Evolutionary conservation across 2,329 filamentous ascomycete species (phyloP).

Genomic region (Fusarium heterosporum): DNA sequence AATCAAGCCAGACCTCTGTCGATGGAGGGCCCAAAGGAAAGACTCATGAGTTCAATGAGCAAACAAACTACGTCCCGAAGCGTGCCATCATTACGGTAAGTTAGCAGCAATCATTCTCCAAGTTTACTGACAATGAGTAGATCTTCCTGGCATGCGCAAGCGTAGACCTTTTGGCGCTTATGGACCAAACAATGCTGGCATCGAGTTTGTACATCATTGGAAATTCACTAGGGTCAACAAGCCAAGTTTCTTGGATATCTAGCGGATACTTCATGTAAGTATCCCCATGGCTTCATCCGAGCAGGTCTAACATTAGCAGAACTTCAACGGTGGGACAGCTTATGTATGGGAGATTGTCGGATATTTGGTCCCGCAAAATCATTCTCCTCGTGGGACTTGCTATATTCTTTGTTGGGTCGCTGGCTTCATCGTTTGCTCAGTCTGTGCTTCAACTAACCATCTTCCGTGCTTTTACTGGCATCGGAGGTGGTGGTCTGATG

Average conservation of each 20-base stretch:
- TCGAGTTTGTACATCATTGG: constrained; percentile 66
- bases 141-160: constrained; percentile 68
- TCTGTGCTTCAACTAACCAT: constrained; percentile 56
- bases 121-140: constrained; percentile 46
- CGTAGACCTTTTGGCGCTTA: constrained; percentile 66
- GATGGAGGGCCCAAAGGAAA: constrained; percentile 31
- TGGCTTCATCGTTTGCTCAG: constrained; percentile 57
- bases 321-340: constrained; percentile 61
- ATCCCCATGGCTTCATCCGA: background rate
- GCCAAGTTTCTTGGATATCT: constrained; percentile 66
- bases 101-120: rapidly evolving
- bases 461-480: constrained; percentile 58
- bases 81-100: constrained; percentile 63
- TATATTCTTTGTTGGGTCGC: constrained; percentile 58
- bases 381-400: constrained; percentile 54
- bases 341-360: constrained; percentile 59
- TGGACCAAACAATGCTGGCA: constrained; percentile 69
- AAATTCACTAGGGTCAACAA: constrained; percentile 61
- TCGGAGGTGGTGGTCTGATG: constrained; percentile 79
- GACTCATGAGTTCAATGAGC: constrained; percentile 61
- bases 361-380: constrained; percentile 60
- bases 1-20: constrained; percentile 9
- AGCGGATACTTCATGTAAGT: constrained; percentile 66
- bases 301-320: constrained; percentile 33
- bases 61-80: constrained; percentile 66